phyloP scores from a whole-genome alignment of 202 grass and related monocot species.

The Panicum hallii region DNA sequence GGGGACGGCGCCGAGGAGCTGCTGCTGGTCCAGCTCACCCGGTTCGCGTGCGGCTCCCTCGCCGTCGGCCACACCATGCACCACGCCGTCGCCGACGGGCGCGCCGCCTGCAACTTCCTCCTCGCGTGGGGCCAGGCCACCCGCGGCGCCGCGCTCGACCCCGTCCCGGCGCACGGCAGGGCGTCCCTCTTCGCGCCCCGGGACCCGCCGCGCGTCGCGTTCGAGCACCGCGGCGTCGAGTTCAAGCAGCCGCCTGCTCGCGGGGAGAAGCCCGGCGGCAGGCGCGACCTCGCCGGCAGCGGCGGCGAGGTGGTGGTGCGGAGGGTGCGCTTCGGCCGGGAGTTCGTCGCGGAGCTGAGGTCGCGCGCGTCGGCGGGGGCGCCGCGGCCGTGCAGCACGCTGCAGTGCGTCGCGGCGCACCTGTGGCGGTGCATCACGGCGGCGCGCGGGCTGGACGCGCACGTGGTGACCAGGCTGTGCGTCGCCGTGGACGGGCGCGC shows the following conservation, averaged over 20 bases:
- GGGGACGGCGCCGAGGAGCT: constrained; percentile 25
- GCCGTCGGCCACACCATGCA: not conserved
- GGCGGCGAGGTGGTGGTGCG: not conserved
- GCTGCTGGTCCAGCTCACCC: constrained; percentile 33
- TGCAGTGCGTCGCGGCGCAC: constrained; percentile 44
- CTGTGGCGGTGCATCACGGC: constrained; percentile 33
- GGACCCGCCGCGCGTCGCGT: constrained; percentile 13
- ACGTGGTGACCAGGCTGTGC: not conserved
- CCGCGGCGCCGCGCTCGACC: not conserved
- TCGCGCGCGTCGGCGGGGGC: not conserved
- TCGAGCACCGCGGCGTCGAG: constrained; percentile 52
- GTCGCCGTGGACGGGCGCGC: constrained; percentile 41
- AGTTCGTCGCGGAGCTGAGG: constrained; percentile 42
- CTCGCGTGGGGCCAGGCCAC: constrained; percentile 30
- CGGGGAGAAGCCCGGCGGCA: no score
- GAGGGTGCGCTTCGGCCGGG: constrained; percentile 33
- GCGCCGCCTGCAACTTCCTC: constrained; percentile 15
- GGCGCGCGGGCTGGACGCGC: not conserved
- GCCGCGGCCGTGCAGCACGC: not conserved
- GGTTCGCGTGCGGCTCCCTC: constrained; percentile 38
- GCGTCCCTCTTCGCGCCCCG: constrained; percentile 1
- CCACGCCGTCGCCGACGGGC: constrained; percentile 40
- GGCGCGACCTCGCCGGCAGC: not conserved
- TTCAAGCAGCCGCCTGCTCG: not conserved
- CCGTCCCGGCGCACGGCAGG: not conserved